Conservation (phyloP, 306 rosid species). For the Medicago ruthenica region DNA sequence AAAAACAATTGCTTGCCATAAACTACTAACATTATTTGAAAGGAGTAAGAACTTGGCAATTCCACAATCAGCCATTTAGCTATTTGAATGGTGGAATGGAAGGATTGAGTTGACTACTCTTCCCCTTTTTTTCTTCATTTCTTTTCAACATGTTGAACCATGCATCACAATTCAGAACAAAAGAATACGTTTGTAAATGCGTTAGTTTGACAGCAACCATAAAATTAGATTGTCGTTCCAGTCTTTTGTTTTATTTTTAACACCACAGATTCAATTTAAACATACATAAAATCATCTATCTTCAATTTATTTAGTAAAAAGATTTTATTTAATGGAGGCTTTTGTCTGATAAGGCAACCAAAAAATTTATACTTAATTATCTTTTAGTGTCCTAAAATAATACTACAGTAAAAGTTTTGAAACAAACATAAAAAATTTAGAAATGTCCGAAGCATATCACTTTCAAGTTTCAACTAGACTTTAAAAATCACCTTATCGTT, state of each 20-base stretch:
- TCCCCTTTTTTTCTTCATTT: neutral
- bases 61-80: neutral
- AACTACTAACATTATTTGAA: too few species aligned
- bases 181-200: neutral
- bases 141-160: neutral
- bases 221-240: neutral
- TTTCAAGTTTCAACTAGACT: neutral
- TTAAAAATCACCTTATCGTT: neutral
- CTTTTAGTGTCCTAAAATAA: too few species aligned
- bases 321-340: neutral
- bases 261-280: neutral
- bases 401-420: too few species aligned
- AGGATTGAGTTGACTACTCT: neutral
- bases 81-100: neutral
- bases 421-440: neutral
- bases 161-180: neutral
- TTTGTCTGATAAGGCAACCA: neutral
- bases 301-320: too few species aligned
- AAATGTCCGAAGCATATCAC: neutral
- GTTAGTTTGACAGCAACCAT: constrained; percentile 19
- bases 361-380: too few species aligned
- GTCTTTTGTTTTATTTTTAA: neutral
- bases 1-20: too few species aligned
- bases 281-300: too few species aligned
- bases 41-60: neutral